A percentile compares a stretch with the other conserved stretches of the same genome.
Evolutionary conservation across 139 green algal species (phyloP).

Genomic region (Haematococcus lacustris): DNA sequence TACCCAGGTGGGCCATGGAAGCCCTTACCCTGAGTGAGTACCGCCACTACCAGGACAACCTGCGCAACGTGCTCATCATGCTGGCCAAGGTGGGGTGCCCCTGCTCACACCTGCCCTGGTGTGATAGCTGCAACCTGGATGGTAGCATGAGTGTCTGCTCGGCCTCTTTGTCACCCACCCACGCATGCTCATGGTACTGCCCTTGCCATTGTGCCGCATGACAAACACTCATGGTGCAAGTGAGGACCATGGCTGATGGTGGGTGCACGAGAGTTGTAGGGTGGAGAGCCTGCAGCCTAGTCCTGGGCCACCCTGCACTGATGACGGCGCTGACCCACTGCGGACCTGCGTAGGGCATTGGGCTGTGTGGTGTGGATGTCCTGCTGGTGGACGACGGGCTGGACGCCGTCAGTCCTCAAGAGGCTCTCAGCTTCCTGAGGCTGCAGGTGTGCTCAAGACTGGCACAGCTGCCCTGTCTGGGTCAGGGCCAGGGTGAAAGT

Average conservation of each 20-base stretch:
- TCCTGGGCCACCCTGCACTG: neutral
- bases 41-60: constrained; percentile 30
- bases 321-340: neutral
- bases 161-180: neutral
- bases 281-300: neutral
- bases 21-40: constrained; percentile 21
- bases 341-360: constrained; percentile 11
- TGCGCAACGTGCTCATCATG: constrained; percentile 34
- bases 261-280: neutral
- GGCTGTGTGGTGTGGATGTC: constrained; percentile 27
- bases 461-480: neutral
- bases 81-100: constrained; percentile 8
- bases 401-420: neutral
- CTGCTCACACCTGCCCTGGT: neutral
- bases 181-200: neutral
- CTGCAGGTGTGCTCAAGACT: constrained; percentile 12
- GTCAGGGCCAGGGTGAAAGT: neutral
- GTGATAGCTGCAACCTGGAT: neutral
- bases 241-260: neutral
- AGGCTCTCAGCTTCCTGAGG: constrained; percentile 29
- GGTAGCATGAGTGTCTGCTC: neutral
- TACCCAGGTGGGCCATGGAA: constrained; percentile 36
- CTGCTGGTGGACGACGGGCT: constrained; percentile 20
- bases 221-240: neutral
- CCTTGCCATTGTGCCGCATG: neutral